A percentile compares a stretch with the other conserved stretches of the same genome.
Conservation (phyloP, 768 basidiomycete genomes). For the Hydnomerulius pinastri region DNA sequence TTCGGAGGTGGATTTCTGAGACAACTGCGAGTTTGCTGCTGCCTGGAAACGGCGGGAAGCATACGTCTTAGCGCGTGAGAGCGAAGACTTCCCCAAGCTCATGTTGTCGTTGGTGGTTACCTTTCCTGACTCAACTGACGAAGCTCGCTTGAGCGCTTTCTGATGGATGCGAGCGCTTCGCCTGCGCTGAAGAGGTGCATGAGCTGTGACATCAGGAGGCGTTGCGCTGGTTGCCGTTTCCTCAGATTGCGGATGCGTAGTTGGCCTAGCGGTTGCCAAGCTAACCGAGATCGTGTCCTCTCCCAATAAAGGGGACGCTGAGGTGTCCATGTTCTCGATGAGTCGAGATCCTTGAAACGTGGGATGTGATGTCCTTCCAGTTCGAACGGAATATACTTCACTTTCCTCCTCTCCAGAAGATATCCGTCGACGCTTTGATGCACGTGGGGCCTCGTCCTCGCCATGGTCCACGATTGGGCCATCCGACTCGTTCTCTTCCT, state of each 20-base stretch:
- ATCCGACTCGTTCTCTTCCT: conserved; percentile 28
- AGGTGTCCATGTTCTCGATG: conserved; percentile 28
- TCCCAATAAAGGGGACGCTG: conserved; percentile 24
- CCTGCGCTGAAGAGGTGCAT: conserved; percentile 12
- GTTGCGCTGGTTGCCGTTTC: background rate
- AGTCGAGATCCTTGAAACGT: conserved; percentile 17
- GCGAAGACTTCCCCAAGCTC: conserved; percentile 8
- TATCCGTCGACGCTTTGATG: conserved; percentile 22
- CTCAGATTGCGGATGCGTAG: background rate
- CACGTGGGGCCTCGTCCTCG: conserved; percentile 13
- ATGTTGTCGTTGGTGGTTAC: background rate
- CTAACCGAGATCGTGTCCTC: conserved; percentile 1
- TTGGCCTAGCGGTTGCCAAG: background rate
- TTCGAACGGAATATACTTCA: background rate
- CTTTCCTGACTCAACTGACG: conserved; percentile 5
- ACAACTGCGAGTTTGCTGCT: background rate
- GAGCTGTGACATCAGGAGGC: background rate
- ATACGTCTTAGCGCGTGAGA: conserved; percentile 13
- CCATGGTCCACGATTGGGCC: conserved; percentile 11
- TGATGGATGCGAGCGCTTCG: conserved; percentile 26
- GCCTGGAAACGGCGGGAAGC: conserved; percentile 1
- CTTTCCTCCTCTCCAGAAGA: background rate
- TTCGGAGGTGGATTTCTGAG: background rate
- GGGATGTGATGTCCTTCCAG: background rate
- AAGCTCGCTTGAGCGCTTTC: conserved; percentile 12